These are phyloP conservation scores for Anthracocystis walkeri DNA, from an alignment of 1,284 basidiomycete species.

Conservation along the genomic window DNA sequence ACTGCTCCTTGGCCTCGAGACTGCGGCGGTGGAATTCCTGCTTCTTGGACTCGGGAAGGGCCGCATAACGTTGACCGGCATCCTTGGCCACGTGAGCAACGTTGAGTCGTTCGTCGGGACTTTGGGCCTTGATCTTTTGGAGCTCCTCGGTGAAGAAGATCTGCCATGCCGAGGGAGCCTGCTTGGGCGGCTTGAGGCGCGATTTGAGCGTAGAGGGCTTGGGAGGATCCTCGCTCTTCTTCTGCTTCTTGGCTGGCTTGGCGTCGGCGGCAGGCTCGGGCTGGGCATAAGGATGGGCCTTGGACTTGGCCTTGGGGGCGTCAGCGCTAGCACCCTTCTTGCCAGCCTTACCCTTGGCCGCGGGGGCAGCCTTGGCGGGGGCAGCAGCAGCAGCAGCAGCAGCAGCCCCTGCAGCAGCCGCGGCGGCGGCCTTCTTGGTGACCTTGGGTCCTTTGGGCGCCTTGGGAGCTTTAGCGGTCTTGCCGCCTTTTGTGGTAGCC, in stretches of 20 bases:
- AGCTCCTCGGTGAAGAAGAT: slow-evolving; percentile 97
- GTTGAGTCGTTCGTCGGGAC: slow-evolving; percentile 78
- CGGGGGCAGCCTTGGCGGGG: slow-evolving; percentile 31
- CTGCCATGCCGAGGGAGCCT: slow-evolving; percentile 95
- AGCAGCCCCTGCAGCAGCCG: slow-evolving; percentile 16
- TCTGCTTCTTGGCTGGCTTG: slow-evolving; percentile 49
- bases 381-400: slow-evolving; percentile 15
- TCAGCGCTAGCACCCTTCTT: slow-evolving; percentile 53
- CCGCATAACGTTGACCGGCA: slow-evolving; percentile 89
- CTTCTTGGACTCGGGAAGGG: slow-evolving; percentile 81
- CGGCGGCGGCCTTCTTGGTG: slow-evolving; percentile 40
- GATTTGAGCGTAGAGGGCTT: slow-evolving; percentile 71
- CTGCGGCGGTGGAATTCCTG: slow-evolving; percentile 73
- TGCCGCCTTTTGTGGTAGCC: slow-evolving; percentile 36
- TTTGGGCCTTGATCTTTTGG: slow-evolving; percentile 78
- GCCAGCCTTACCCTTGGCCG: slow-evolving; percentile 39
- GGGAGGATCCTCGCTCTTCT: slow-evolving; percentile 58
- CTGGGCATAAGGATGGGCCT: slow-evolving; percentile 48
- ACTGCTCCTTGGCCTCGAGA: slow-evolving; percentile 83
- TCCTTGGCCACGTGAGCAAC: slow-evolving; percentile 96
- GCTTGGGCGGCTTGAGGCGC: slow-evolving; percentile 84
- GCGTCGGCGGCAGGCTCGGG: slow-evolving; percentile 36
- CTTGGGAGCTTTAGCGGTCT: slow-evolving; percentile 38
- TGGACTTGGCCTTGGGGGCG: slow-evolving; percentile 44
- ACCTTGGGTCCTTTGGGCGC: slow-evolving; percentile 43